Evolutionary conservation across 768 basidiomycete species (phyloP), one percentile per base, ranked within the genome.

Genomic region (Podaxis sp.): DNA sequence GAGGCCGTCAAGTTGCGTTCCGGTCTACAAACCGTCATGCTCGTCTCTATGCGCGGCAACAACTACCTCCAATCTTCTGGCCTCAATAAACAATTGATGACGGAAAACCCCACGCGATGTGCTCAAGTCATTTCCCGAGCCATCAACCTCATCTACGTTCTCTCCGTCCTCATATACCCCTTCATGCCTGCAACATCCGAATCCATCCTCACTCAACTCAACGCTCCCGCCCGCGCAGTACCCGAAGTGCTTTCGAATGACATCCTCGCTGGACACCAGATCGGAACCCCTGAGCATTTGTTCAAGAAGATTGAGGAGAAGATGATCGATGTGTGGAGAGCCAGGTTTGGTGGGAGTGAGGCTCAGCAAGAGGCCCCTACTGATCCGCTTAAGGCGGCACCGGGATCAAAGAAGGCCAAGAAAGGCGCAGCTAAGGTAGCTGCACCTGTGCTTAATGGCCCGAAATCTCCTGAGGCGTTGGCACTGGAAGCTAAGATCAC

Each of bases 271-370:
- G 94, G 94, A 0, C 96, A 99, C 75, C 80, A 76, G 26, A 87
- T 99, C 59, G 93, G 93, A 53, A 86, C 83, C 63, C 93, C 97
- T 3, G 93, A 85, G 52, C 90, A 98, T 75, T 76, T 99, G 65
- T 99, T 99, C 81, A 93, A 90, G 77, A 89, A 87, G 74, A 97
- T 99, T 64, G 94, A 97, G 63, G 93, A 96, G 69, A 89, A 85
- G 71, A 90, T 89, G 89, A 89, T 88, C 26, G 89, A 94, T 33
- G 82, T 84, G 5, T 99, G 91, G 89, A 83, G 88, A 67, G 75
- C 74, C 52, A 86, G 86, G 73, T 99, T 95, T 68, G 90, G 90
- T 2, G 96, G 96, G 7, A 71, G 68, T 9, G 82, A 79, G 67
- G 76, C 71, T 59, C 79, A 64, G 69, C 79, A 58, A 68, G 78